Base-by-base conservation (phyloP, 306 rosid species). In the Quillaja saponaria region DNA sequence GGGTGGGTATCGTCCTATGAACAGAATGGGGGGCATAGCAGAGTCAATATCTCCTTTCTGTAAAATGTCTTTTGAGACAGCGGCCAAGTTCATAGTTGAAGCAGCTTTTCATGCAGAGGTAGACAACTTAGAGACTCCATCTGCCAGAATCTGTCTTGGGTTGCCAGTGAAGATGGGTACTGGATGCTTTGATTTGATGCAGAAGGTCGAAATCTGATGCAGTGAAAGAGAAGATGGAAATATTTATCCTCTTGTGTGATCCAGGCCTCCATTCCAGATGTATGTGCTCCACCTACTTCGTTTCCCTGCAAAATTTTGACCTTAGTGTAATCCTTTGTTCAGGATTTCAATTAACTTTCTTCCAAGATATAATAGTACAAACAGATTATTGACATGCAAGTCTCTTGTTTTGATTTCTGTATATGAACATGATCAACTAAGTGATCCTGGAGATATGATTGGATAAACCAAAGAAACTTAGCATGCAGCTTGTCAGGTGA, bases 141-240 rank as follows among this genome's bases (percentile, higher is more conserved):
- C 99, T 40, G 69, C 99, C 34, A 79, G 96, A 74, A 64, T 92
- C 49, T 89, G 96, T 76, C 94, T 92, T 49, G 96, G 99, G 14
- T 75, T 89, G 87, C 95, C 99, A 0, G 87, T 78, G 21, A 89
- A 86, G 76, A 70, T 76, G 69, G 99, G 96, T 17, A 89, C 96
- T 21, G 99, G 95, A 16, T 69, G 83, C 75, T 79, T 81, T 72
- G 99, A 85, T 53, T 68, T 92, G 82, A 64, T 87, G 72, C 95
- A 89, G 66, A 86, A 81, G 64, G 10, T 87, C 15, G 78, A 82
- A 53, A 18, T 70, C 63, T 84, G 71, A 74, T 63, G 47, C 34
- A 6, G 48, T n/a, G n/a, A n/a, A n/a, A n/a, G n/a, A n/a, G n/a
- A n/a, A n/a, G n/a, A n/a, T n/a, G n/a, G n/a, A n/a, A n/a, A n/a